Conservation (phyloP, 805 yeast species). For the Cyberlindnera japonica region DNA sequence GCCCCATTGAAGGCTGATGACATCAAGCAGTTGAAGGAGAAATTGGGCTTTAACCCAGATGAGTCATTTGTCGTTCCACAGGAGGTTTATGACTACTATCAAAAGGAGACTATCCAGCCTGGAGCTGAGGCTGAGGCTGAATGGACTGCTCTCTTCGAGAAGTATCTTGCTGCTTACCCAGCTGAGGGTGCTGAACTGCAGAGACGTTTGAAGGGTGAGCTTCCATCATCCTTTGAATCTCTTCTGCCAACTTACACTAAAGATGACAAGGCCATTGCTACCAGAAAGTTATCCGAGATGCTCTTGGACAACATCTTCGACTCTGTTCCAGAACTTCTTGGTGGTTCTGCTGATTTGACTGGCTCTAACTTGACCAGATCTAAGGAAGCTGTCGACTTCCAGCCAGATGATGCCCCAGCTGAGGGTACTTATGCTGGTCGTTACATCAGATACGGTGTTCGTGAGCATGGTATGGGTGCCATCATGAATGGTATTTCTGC, state of each 20-base stretch:
- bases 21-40: constrained; percentile 57
- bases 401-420: constrained; percentile 37
- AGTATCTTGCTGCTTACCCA: constrained; percentile 68
- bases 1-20: constrained; percentile 94
- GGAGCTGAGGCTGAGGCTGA: constrained; percentile 57
- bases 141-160: constrained; percentile 64
- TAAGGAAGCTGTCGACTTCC: constrained; percentile 78
- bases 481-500: constrained; percentile 96
- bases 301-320: constrained; percentile 34
- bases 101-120: constrained; percentile 41
- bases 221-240: constrained; percentile 80
- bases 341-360: constrained; percentile 13
- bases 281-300: constrained; percentile 88
- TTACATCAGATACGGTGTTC: constrained; percentile 94
- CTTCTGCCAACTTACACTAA: constrained; percentile 56
- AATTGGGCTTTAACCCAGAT: constrained; percentile 76
- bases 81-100: constrained; percentile 72
- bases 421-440: constrained; percentile 72
- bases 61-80: constrained; percentile 73
- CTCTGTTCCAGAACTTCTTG: constrained; percentile 6
- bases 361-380: constrained; percentile 15
- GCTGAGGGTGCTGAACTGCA: constrained; percentile 70
- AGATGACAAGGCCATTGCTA: constrained; percentile 76
- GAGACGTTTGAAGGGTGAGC: constrained; percentile 71
- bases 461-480: constrained; percentile 99